Percentiles rank a stretch among this genome's conserved stretches.
These are phyloP conservation scores for Ogataea ganodermae DNA, from an alignment of 805 yeast genomes.

Conservation along the genomic window DNA sequence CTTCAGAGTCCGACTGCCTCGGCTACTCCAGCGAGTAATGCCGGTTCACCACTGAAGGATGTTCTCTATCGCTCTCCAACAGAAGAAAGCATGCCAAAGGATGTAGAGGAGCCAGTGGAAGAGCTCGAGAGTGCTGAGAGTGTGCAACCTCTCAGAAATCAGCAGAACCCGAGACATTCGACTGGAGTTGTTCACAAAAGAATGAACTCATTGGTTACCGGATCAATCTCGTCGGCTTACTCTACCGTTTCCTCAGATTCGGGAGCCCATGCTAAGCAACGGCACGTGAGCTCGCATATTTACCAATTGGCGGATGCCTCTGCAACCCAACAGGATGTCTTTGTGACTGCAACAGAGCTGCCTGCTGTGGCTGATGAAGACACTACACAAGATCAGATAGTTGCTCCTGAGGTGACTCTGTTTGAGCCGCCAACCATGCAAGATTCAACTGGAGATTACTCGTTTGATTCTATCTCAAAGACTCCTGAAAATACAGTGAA, in stretches of 20 bases:
- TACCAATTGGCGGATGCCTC: slow-evolving; percentile 30
- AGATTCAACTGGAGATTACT: slow-evolving; percentile 12
- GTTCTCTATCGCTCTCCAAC: slow-evolving; percentile 6
- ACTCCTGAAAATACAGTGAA: slow-evolving; percentile 22
- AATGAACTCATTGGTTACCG: slow-evolving; percentile 12
- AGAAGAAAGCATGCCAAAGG: not conserved
- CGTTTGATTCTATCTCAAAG: slow-evolving; percentile 23
- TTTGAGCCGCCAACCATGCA: slow-evolving; percentile 12
- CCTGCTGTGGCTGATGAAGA: slow-evolving; percentile 10
- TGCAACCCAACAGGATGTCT: slow-evolving; percentile 35
- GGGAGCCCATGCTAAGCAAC: slow-evolving; percentile 1
- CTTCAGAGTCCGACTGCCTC: too few relatives aligned
- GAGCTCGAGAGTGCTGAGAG: too few relatives aligned
- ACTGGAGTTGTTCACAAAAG: slow-evolving; percentile 8
- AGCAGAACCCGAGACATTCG: slow-evolving; percentile 5
- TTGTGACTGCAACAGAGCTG: slow-evolving; percentile 43
- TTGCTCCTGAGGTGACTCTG: not conserved
- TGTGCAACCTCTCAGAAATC: not conserved
- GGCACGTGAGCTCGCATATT: slow-evolving; percentile 16
- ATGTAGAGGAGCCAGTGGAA: too few relatives aligned
- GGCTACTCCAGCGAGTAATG: not conserved
- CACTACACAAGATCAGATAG: not conserved
- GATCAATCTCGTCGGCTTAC: slow-evolving; percentile 18
- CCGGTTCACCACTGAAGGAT: slow-evolving; percentile 5
- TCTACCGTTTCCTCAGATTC: slow-evolving; percentile 22